These are phyloP conservation scores for Pulveroboletus ravenelii DNA, from an alignment of 768 basidiomycete species.

Conservation along the genomic window DNA sequence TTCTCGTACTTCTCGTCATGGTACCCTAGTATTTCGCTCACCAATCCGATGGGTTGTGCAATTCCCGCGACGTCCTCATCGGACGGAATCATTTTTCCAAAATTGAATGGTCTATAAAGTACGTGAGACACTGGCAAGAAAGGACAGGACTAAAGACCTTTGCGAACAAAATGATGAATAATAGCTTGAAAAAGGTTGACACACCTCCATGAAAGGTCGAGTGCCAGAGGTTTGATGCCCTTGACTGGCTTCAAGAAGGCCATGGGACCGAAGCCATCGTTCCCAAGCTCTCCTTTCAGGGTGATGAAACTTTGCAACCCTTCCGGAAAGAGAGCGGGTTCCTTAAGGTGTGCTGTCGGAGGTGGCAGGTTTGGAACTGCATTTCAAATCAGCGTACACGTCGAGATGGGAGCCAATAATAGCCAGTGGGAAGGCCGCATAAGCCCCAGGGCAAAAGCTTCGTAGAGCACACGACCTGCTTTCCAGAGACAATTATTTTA, in stretches of 20 bases:
- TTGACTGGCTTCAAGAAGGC: conserved; percentile 48
- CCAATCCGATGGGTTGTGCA: conserved; percentile 9
- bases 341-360: conserved; percentile 45
- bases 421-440: conserved; percentile 19
- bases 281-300: conserved; percentile 13
- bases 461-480: conserved; percentile 8
- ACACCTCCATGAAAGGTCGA: conserved; percentile 68
- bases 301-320: conserved; percentile 27
- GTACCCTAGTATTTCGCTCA: conserved; percentile 13
- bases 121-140: background rate
- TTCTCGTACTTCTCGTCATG: conserved; percentile 11
- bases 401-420: conserved; percentile 16
- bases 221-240: conserved; percentile 52
- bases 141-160: background rate
- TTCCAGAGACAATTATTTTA: conserved; percentile 10
- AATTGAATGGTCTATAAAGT: conserved; percentile 44
- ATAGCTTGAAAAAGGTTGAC: conserved; percentile 16
- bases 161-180: background rate
- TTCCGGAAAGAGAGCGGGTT: conserved; percentile 31
- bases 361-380: conserved; percentile 53
- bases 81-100: conserved; percentile 30
- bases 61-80: conserved; percentile 28
- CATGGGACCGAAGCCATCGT: background rate
- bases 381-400: conserved; percentile 16
- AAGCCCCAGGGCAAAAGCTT: conserved; percentile 17